Conservation (phyloP, 225 moss, liverwort and hornwort species). For the Polytrichum commune region DNA sequence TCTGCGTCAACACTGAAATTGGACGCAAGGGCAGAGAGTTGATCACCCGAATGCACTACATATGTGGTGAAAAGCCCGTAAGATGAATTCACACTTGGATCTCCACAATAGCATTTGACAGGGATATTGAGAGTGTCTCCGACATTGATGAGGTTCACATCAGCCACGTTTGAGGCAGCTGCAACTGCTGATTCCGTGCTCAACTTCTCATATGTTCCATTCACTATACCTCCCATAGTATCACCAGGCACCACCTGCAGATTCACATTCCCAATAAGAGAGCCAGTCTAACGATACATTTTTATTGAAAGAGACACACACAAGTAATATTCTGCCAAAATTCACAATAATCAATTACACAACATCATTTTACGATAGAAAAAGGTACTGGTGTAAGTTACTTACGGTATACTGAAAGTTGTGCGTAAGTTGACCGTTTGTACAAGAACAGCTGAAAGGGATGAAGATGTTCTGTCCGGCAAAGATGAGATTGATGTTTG, state of each 20-base stretch:
- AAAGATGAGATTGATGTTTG: constrained; percentile 20
- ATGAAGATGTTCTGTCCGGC: constrained; percentile 26
- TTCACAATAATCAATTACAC: no score
- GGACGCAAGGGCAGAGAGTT: constrained; percentile 36
- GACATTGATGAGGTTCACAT: not conserved
- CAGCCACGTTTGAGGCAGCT: constrained; percentile 16
- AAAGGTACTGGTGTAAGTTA: no score
- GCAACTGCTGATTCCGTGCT: constrained; percentile 20
- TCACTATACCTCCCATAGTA: constrained; percentile 24
- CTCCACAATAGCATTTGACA: constrained; percentile 80
- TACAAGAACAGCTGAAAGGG: constrained; percentile 42
- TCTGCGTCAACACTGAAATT: constrained; percentile 26
- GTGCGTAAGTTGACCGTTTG: constrained; percentile 30
- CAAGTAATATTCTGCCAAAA: no score
- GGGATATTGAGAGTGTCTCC: constrained; percentile 38
- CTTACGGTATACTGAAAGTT: constrained; percentile 30
- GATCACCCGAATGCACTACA: constrained; percentile 38
- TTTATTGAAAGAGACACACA: no score
- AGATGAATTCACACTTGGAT: constrained; percentile 33
- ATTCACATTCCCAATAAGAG: not conserved
- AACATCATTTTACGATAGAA: no score
- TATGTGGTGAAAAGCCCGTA: constrained; percentile 89
- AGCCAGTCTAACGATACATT: not conserved
- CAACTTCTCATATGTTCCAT: constrained; percentile 26
- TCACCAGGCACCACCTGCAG: constrained; percentile 36